Conservation (phyloP, 192 early-diverging fungal genomes). For the Funneliformis mosseae region DNA sequence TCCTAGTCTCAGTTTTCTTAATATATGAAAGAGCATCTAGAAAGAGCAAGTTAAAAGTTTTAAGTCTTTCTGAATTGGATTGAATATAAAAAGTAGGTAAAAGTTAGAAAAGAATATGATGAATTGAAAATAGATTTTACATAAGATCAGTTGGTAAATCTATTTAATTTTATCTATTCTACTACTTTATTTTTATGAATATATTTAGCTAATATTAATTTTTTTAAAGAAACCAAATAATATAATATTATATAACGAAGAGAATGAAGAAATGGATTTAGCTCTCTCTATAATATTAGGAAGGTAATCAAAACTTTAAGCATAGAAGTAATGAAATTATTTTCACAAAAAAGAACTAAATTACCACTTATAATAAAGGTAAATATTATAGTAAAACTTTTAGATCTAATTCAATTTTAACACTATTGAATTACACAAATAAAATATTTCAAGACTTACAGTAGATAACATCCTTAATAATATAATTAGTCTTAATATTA, state of each 20-base stretch:
- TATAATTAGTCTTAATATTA: neutral
- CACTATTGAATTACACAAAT: too few relatives aligned
- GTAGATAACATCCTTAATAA: too few relatives aligned
- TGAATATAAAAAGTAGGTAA: neutral
- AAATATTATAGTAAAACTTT: neutral
- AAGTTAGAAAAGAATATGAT: neutral
- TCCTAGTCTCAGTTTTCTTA: neutral
- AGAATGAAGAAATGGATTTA: neutral
- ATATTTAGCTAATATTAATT: neutral
- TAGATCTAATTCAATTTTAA: neutral
- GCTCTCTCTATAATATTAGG: neutral
- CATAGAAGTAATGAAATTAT: neutral
- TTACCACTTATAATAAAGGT: neutral
- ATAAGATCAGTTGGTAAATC: neutral
- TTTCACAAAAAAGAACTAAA: neutral
- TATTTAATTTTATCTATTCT: neutral
- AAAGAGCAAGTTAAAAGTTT: neutral
- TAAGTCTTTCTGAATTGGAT: neutral
- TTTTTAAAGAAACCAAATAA: neutral
- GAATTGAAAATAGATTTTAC: neutral
- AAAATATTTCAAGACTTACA: too few relatives aligned
- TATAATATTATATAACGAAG: neutral
- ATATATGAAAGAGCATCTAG: neutral
- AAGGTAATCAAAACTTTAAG: neutral
- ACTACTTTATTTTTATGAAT: neutral